Percentiles rank a stretch among this genome's conserved stretches.
Conservation (phyloP, 139 green algal genomes). For the Closterium sp. region DNA sequence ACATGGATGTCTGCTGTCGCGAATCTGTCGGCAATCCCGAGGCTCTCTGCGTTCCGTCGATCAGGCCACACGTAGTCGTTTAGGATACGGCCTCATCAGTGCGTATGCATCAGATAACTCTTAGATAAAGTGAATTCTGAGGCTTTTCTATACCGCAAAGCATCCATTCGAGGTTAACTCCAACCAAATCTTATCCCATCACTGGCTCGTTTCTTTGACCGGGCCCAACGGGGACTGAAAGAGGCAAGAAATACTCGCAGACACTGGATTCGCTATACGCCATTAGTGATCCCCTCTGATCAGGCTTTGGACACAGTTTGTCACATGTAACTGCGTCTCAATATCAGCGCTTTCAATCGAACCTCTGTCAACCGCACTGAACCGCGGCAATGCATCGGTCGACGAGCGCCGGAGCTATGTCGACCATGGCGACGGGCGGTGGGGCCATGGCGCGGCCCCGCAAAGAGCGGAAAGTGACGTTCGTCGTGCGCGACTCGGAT, state of each 20-base stretch:
- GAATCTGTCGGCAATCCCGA: not conserved
- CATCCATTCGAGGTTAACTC: not conserved
- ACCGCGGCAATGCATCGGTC: no score
- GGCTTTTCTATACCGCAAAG: not conserved
- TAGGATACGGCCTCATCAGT: not conserved
- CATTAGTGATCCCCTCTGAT: not conserved
- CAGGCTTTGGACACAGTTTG: not conserved
- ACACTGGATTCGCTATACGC: not conserved
- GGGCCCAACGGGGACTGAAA: not conserved
- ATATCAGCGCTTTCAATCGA: not conserved
- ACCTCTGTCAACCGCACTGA: not conserved
- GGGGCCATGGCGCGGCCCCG: not conserved
- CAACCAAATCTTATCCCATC: not conserved
- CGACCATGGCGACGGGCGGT: not conserved
- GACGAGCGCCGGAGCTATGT: not conserved
- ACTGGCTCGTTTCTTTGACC: not conserved
- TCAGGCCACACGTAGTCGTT: not conserved
- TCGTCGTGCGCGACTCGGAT: slow-evolving; percentile 36
- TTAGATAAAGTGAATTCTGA: not conserved
- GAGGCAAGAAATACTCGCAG: no score
- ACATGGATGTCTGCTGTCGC: not conserved
- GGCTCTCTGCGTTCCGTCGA: not conserved
- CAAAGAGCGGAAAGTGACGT: slow-evolving; percentile 42
- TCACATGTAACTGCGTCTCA: not conserved
- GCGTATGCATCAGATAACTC: not conserved